Base-by-base conservation (phyloP, 441 rosid species). In the Jatropha multifida region DNA sequence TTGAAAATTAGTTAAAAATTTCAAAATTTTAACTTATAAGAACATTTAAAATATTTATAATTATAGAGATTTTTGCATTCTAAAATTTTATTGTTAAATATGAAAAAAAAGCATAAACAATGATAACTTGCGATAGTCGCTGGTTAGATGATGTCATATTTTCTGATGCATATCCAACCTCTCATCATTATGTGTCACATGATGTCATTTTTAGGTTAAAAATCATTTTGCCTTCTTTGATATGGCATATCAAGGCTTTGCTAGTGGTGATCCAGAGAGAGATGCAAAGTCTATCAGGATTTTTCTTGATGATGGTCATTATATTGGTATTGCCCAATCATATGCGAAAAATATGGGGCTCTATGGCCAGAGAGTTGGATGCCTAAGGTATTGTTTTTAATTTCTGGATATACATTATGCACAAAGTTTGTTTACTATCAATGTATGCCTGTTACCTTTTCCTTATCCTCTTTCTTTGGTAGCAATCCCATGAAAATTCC, bases 271-370 rank as follows among this genome's bases (percentile, higher is more conserved):
- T 83, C 98, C 99, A 49, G 94, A 83, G 74, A 93, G 85, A 81
- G 99, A 94, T 87, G 98, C 98, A 63, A 93, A 94, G 78, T 81
- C 99, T 65, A 93, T 94, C 74, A 87, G 98, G 84, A 94, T 94
- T 83, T 94, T 94, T 80, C 94, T 94, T 38, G 84, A 89, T 81
- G 99, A 94, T 77, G 96, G 99, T 65, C 98, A 93, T 83, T 84
- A 80, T 40, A 85, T 94, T 77, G 99, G 99, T 83, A 87, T 94
- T 74, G 85, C 99, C 61, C 98, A 94, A 79, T 94, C 99, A 48
- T 94, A 93, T 85, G 99, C 99, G 0, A 94, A 94, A 76, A 94
- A 94, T 84, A 94, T 94, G 99, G 99, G 99, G 78, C 99, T 93
- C 60, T 94, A 94, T 74, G 98, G 99, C 83, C 99, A 94, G 83